Conservation (phyloP, 306 rosid species). For the Ormosia emarginata region DNA sequence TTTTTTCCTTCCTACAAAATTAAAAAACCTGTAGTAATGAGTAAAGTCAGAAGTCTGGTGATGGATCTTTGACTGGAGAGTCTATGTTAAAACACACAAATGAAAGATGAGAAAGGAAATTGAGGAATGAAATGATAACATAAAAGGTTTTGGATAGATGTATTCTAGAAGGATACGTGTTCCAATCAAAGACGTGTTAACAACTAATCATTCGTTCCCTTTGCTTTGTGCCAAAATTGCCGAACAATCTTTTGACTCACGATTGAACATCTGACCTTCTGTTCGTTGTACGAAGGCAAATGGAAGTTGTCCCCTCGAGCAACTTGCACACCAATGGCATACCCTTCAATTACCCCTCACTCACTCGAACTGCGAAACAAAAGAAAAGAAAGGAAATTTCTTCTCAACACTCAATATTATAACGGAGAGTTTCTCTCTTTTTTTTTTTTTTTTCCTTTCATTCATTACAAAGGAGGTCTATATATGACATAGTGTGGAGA, state of each 20-base stretch:
- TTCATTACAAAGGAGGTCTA: too few species aligned
- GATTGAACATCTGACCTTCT: background rate
- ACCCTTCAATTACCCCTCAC: too few species aligned
- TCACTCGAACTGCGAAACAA: background rate
- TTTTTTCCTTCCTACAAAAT: too few species aligned
- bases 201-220: background rate
- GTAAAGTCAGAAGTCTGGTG: too few species aligned
- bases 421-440: background rate
- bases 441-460: too few species aligned
- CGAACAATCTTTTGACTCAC: background rate
- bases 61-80: too few species aligned
- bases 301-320: background rate
- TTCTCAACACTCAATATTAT: background rate
- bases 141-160: background rate
- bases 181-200: background rate
- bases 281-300: background rate
- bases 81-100: too few species aligned
- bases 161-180: background rate
- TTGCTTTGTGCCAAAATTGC: background rate
- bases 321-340: too few species aligned
- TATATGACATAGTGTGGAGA: too few species aligned
- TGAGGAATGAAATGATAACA: background rate
- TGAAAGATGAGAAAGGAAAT: background rate
- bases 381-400: background rate
- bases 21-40: too few species aligned